phyloP scores from a whole-genome alignment of 192 early-diverging fungal species.

The Entophlyctis helioformis region DNA sequence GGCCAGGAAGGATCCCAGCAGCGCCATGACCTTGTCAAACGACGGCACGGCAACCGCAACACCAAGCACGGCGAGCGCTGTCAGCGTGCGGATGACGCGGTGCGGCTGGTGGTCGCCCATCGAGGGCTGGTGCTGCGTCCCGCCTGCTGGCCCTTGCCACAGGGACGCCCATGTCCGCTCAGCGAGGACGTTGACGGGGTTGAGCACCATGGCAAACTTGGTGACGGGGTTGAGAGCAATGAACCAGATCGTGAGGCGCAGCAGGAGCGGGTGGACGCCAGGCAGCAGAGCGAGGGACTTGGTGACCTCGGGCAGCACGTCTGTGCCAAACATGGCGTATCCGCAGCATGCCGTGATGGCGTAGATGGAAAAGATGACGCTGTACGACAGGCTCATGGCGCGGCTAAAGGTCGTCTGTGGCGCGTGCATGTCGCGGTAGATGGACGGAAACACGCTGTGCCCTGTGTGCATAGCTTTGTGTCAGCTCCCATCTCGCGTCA shows the following conservation, averaged over 20 bases:
- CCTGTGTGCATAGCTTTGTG: slow-evolving; percentile 6
- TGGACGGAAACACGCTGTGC: slow-evolving; percentile 57
- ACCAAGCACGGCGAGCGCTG: background rate
- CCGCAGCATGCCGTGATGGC: slow-evolving; percentile 36
- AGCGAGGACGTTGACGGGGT: slow-evolving; percentile 53
- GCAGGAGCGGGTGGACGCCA: slow-evolving; percentile 34
- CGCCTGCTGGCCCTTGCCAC: background rate
- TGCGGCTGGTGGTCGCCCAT: background rate
- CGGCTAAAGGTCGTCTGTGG: slow-evolving; percentile 28
- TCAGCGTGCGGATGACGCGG: background rate
- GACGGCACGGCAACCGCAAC: background rate
- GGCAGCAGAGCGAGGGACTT: slow-evolving; percentile 51
- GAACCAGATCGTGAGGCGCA: slow-evolving; percentile 41
- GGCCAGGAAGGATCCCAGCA: slow-evolving; percentile 4
- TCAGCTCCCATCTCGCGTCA: too few species aligned
- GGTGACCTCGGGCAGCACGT: slow-evolving; percentile 47
- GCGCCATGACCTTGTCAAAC: background rate
- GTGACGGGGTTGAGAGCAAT: slow-evolving; percentile 59
- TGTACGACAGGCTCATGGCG: slow-evolving; percentile 46
- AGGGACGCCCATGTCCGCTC: slow-evolving; percentile 7
- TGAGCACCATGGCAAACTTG: slow-evolving; percentile 55
- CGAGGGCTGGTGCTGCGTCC: background rate
- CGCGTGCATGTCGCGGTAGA: slow-evolving; percentile 53
- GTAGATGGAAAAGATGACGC: slow-evolving; percentile 34
- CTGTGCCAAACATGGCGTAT: slow-evolving; percentile 60